Base-by-base conservation (phyloP, 345 rosid species). In the Cardamine chenopodiifolia region DNA sequence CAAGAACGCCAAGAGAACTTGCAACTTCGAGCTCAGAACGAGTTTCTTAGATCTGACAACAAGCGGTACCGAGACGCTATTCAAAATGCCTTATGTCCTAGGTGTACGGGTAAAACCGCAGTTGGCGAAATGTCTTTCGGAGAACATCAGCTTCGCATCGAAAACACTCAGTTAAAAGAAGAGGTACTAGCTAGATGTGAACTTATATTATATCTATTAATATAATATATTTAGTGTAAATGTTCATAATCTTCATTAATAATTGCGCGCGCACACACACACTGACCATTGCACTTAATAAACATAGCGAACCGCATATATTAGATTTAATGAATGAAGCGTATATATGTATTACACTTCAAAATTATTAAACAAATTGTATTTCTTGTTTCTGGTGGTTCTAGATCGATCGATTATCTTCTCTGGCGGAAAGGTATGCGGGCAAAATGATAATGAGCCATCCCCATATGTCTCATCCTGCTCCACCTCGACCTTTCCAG, bases 91-190 rank as follows among this genome's bases (percentile, higher is more conserved):
- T 71, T 84, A 3, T 95, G 99, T 67, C 98, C 96, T 28, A 84
- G 73, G 32, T 96, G 99, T 60, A 91, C 90, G 35, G 92, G 95
- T 8, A 87, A 86, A 2, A 89, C 99, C 8, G 87, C 93, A 34
- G 55, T 92, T 23, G 90, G 91, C 14, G 96, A 96, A 44, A 87
- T 92, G 91, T 85, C 90, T 14, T 84, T 82, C 28, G 96, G 89
- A 52, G 99, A 96, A 75, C 97, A 90, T 71, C 94, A 90, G 67
- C 68, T 96, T 57, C 86, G 95, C 29, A 75, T 90, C 70, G 95
- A 89, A 79, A 96, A 96, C 72, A 82, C 85, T 19, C 79, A 83
- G 20, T 34, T 96, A 62, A 76, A 80, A 49, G 91, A 90, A 75
- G 99, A 96, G 95, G 99, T 96, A 69, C 54, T 8, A 9, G 6